Evolutionary conservation across 1,284 basidiomycete species (phyloP).

Genomic region (Rhizoctonia solani): DNA sequence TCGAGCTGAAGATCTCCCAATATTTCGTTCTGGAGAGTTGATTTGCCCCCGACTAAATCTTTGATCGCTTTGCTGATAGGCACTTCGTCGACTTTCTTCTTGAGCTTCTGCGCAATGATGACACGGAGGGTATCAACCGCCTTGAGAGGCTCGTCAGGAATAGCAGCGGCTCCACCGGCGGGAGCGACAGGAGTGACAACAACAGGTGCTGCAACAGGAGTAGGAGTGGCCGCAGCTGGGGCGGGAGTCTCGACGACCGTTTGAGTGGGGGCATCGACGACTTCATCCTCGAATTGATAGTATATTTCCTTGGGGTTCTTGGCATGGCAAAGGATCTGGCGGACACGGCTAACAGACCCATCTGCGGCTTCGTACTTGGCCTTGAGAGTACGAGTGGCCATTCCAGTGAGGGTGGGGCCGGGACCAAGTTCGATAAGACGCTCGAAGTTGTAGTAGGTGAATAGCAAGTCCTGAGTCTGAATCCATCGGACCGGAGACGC

Average conservation of each 20-base stretch:
- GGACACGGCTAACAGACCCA: conserved; percentile 78
- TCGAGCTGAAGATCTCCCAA: conserved; percentile 91
- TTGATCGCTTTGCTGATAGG: conserved; percentile 96
- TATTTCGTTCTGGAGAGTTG: conserved; percentile 96
- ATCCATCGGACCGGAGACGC: conserved; percentile 98
- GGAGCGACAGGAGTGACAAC: conserved; percentile 55
- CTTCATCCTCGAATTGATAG: conserved; percentile 95
- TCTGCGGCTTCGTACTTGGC: conserved; percentile 94
- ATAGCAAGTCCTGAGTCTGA: conserved; percentile 95
- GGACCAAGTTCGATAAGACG: conserved; percentile 95
- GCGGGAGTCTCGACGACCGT: conserved; percentile 47
- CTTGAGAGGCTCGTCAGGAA: conserved; percentile 91
- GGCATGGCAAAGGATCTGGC: conserved; percentile 88
- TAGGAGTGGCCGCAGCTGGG: conserved; percentile 49
- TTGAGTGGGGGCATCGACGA: conserved; percentile 56
- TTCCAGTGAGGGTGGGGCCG: conserved; percentile 92
- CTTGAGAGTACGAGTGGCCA: conserved; percentile 94
- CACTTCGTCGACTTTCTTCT: conserved; percentile 90
- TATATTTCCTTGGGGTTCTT: conserved; percentile 98
- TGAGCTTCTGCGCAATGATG: conserved; percentile 96
- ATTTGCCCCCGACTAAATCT: conserved; percentile 97
- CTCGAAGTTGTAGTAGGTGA: conserved; percentile 88
- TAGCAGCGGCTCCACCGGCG: conserved; percentile 59
- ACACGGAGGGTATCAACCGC: conserved; percentile 86
- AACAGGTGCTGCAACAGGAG: conserved; percentile 53